Percentiles rank a stretch among this genome's conserved stretches.
These are phyloP conservation scores for Ganoderma lucidum DNA, from an alignment of 1,284 basidiomycete species.

Conservation along the genomic window DNA sequence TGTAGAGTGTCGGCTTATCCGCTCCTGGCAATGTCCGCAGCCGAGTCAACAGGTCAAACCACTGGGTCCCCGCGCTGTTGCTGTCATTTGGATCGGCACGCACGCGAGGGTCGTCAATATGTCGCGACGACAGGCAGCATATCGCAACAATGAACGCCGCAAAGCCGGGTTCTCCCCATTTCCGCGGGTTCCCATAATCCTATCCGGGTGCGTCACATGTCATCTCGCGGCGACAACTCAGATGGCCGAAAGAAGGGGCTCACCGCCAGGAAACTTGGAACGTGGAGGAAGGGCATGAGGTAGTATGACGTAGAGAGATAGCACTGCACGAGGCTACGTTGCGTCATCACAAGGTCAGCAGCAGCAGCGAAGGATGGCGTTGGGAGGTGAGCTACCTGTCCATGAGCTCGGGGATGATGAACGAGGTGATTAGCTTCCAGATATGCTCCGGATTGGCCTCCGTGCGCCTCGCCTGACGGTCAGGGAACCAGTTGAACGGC, in stretches of 20 bases:
- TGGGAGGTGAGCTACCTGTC: conserved; percentile 65
- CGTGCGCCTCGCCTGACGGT: conserved; percentile 74
- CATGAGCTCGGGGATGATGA: conserved; percentile 88
- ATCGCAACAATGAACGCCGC: conserved; percentile 90
- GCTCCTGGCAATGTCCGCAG: conserved; percentile 86
- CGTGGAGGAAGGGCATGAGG: conserved; percentile 88
- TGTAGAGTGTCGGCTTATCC: conserved; percentile 90
- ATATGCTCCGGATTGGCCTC: conserved; percentile 82
- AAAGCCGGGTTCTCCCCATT: conserved; percentile 94
- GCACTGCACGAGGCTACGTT: conserved; percentile 73
- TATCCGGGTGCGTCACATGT: conserved; percentile 43
- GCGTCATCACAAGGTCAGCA: conserved; percentile 4
- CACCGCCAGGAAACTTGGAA: conserved; percentile 86
- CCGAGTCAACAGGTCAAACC: conserved; percentile 87
- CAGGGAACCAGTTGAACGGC: conserved; percentile 74
- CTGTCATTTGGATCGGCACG: conserved; percentile 82
- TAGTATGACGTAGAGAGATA: conserved; percentile 92
- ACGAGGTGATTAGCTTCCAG: conserved; percentile 78
- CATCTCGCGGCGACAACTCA: conserved; percentile 32
- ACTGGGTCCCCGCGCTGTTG: conserved; percentile 86
- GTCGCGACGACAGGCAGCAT: conserved; percentile 88
- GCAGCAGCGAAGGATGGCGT: neutral
- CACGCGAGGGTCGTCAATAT: conserved; percentile 89
- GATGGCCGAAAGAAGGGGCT: conserved; percentile 41
- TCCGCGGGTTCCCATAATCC: conserved; percentile 91